phyloP scores from a whole-genome alignment of 1,284 basidiomycete genomes.

The Takashimella tepidaria region DNA sequence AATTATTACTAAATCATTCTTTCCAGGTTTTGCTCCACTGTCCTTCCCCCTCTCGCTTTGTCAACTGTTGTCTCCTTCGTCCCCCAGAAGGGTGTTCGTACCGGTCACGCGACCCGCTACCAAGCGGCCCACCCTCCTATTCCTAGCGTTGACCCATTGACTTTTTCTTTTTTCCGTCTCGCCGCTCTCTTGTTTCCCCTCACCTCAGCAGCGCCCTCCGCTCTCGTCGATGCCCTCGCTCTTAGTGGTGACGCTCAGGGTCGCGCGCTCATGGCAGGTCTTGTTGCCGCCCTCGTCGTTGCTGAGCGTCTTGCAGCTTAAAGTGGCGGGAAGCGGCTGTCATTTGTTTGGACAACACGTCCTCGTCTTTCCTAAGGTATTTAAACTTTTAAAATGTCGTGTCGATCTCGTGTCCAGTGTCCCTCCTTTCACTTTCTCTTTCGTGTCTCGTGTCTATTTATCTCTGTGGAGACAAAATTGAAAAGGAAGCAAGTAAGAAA shows the following conservation, averaged over 20 bases:
- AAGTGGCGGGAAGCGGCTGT: too few relatives aligned
- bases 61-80: conserved; percentile 41
- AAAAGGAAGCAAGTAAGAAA: too few relatives aligned
- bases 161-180: conserved; percentile 41
- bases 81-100: conserved; percentile 29
- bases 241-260: conserved; percentile 38
- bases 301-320: conserved; percentile 35
- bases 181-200: conserved; percentile 41
- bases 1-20: not conserved
- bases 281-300: conserved; percentile 36
- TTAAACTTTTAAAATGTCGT: too few relatives aligned
- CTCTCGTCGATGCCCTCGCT: conserved; percentile 37
- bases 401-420: too few relatives aligned
- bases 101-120: conserved; percentile 25
- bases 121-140: conserved; percentile 23
- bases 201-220: conserved; percentile 37
- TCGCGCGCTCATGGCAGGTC: conserved; percentile 40
- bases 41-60: conserved; percentile 37
- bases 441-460: too few relatives aligned
- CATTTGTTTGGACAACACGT: too few relatives aligned
- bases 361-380: too few relatives aligned
- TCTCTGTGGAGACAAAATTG: too few relatives aligned
- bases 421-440: too few relatives aligned
- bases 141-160: conserved; percentile 38
- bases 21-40: conserved; percentile 36